Evolutionary conservation across 2,329 filamentous ascomycete species (phyloP).

Genomic region (Lecanoromycetidae sp.): DNA sequence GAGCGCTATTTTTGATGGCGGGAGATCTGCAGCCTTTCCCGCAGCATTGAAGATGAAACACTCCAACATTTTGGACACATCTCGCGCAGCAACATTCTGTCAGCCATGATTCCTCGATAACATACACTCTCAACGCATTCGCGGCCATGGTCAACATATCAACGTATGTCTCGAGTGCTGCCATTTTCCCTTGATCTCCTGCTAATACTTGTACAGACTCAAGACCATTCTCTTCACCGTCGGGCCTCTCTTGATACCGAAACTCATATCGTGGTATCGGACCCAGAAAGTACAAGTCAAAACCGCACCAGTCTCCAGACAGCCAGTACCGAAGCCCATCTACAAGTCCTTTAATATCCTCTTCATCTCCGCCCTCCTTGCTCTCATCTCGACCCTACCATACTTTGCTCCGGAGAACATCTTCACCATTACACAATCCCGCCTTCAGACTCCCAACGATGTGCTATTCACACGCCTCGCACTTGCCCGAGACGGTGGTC

Average conservation of each 20-base stretch:
- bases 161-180: constrained; percentile 6
- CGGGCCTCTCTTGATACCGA: constrained; percentile 31
- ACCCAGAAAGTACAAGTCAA: constrained; percentile 24
- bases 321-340: constrained; percentile 27
- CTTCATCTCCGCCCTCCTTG: constrained; percentile 41
- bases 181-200: not conserved
- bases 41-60: no score
- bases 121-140: not conserved
- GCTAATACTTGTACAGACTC: constrained; percentile 24
- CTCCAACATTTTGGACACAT: not conserved
- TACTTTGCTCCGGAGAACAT: constrained; percentile 65
- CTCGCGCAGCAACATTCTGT: not conserved
- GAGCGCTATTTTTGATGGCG: not conserved
- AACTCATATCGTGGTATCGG: constrained; percentile 29
- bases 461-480: constrained; percentile 69
- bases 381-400: constrained; percentile 53
- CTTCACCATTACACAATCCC: constrained; percentile 64
- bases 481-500: constrained; percentile 27
- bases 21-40: constrained; percentile 2
- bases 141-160: constrained; percentile 12
- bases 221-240: constrained; percentile 34
- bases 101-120: constrained; percentile 8
- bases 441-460: constrained; percentile 73
- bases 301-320: constrained; percentile 23
- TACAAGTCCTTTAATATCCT: constrained; percentile 36